Conservation (phyloP, 495 filamentous ascomycete genomes). For the Neurospora intermedia region DNA sequence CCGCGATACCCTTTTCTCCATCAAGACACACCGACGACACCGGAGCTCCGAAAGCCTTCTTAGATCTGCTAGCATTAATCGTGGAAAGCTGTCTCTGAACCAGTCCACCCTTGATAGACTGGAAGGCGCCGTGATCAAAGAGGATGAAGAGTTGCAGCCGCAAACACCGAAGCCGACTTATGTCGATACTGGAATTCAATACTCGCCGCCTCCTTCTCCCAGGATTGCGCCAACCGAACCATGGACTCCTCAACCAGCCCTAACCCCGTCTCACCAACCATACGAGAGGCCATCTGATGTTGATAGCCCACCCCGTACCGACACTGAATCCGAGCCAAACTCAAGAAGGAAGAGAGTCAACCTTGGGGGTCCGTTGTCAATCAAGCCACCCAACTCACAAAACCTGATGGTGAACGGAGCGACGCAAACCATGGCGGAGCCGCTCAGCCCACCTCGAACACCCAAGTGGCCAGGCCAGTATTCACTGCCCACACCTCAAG, state of each 20-base stretch:
- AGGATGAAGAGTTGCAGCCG: constrained; percentile 32
- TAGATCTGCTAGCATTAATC: constrained; percentile 37
- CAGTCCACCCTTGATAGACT: constrained; percentile 38
- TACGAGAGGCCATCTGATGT: constrained; percentile 25
- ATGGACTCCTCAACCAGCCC: constrained; percentile 27
- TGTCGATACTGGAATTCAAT: constrained; percentile 68
- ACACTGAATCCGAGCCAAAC: constrained; percentile 58
- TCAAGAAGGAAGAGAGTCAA: constrained; percentile 56
- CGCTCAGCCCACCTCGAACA: constrained; percentile 57
- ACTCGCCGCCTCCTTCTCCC: constrained; percentile 71
- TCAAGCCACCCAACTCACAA: constrained; percentile 21
- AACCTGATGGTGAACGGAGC: constrained; percentile 57
- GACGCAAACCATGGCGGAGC: constrained; percentile 60
- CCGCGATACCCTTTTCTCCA: constrained; percentile 35
- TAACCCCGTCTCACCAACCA: constrained; percentile 9
- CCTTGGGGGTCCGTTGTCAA: constrained; percentile 28
- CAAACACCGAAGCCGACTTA: constrained; percentile 32
- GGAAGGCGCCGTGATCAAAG: constrained; percentile 37
- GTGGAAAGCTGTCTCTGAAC: constrained; percentile 36
- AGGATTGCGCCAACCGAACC: constrained; percentile 32
- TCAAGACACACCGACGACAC: constrained; percentile 30
- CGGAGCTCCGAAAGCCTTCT: constrained; percentile 42
- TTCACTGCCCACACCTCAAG: constrained; percentile 8
- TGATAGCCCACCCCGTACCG: constrained; percentile 32
- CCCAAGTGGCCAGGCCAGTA: constrained; percentile 41